A percentile compares a stretch with the other conserved stretches of the same genome.
These are phyloP conservation scores for Chlamydomonas reinhardtii DNA, from an alignment of 163 green algal genomes.

Conservation along the genomic window DNA sequence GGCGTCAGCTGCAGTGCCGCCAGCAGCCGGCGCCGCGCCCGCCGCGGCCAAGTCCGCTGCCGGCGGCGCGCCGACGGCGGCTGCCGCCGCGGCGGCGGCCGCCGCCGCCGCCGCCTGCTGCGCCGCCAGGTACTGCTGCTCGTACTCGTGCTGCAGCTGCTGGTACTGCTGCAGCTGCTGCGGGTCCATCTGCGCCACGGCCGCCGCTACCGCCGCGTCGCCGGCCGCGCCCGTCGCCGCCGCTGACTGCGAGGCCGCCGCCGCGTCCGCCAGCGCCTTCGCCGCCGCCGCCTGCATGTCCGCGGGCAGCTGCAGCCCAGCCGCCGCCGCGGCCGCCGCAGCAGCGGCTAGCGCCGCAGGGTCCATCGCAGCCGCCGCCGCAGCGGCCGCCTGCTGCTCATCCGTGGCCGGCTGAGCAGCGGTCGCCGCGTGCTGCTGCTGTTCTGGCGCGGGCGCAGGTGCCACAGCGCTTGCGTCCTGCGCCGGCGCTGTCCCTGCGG, in stretches of 20 bases:
- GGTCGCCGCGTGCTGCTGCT: no score
- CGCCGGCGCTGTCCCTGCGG: background rate
- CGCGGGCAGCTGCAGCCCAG: background rate
- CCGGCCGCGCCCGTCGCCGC: background rate
- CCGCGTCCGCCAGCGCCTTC: background rate
- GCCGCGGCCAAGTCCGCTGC: background rate
- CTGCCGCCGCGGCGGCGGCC: background rate
- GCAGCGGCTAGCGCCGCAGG: no score
- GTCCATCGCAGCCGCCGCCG: background rate
- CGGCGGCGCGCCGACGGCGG: background rate
- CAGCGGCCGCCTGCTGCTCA: background rate
- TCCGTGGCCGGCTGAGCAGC: no score
- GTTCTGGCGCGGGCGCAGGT: no score
- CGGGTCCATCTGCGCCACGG: background rate
- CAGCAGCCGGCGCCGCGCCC: background rate
- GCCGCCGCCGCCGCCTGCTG: background rate
- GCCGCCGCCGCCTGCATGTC: background rate
- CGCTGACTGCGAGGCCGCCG: background rate
- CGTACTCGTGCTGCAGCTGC: conserved; percentile 27
- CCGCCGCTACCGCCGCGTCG: background rate
- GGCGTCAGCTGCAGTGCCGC: background rate
- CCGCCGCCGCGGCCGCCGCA: background rate
- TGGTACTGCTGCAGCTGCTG: conserved; percentile 31
- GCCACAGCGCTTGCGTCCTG: no score
- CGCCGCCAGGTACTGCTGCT: background rate